Percentiles rank a stretch among this genome's conserved stretches.
These are phyloP conservation scores for Vigna unguiculata DNA, from an alignment of 306 rosid species.

Conservation along the genomic window DNA sequence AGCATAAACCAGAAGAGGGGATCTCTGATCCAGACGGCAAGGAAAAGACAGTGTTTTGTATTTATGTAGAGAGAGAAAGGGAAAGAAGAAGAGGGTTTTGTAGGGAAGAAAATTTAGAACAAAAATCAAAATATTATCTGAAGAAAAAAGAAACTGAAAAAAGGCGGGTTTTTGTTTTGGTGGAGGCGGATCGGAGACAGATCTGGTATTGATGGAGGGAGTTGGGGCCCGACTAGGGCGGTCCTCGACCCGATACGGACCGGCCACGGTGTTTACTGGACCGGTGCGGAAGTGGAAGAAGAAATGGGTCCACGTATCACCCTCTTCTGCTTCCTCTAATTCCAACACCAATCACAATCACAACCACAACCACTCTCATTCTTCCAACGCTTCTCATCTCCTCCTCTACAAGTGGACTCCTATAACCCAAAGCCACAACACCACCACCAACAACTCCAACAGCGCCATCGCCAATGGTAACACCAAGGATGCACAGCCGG, in stretches of 20 bases:
- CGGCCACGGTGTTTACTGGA: slow-evolving; percentile 94
- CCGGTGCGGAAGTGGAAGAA: slow-evolving; percentile 99
- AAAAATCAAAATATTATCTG: background rate
- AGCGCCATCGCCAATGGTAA: slow-evolving; percentile 31
- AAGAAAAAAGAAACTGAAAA: background rate
- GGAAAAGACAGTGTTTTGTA: background rate
- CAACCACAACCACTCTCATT: slow-evolving; percentile 41
- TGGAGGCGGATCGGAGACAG: slow-evolving; percentile 56
- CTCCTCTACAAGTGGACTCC: slow-evolving; percentile 95
- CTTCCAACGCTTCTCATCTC: slow-evolving; percentile 76
- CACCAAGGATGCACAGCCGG: slow-evolving; percentile 37
- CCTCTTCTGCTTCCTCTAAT: slow-evolving; percentile 57
- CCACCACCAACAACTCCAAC: slow-evolving; percentile 17
- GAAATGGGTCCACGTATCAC: slow-evolving; percentile 92
- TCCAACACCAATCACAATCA: slow-evolving; percentile 46
- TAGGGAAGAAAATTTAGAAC: background rate
- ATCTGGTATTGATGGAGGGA: slow-evolving; percentile 75
- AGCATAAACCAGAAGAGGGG: background rate
- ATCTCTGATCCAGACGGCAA: background rate
- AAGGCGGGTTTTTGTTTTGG: background rate
- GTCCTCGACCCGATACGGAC: slow-evolving; percentile 95
- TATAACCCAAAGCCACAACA: slow-evolving; percentile 72
- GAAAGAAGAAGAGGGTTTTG: slow-evolving; percentile 24
- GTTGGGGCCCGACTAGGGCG: slow-evolving; percentile 98
- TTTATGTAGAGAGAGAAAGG: slow-evolving; percentile 36